Evolutionary conservation across 257 asterid genomes (phyloP), one percentile per base, ranked within the genome.

Genomic region (Lavandula angustifolia): DNA sequence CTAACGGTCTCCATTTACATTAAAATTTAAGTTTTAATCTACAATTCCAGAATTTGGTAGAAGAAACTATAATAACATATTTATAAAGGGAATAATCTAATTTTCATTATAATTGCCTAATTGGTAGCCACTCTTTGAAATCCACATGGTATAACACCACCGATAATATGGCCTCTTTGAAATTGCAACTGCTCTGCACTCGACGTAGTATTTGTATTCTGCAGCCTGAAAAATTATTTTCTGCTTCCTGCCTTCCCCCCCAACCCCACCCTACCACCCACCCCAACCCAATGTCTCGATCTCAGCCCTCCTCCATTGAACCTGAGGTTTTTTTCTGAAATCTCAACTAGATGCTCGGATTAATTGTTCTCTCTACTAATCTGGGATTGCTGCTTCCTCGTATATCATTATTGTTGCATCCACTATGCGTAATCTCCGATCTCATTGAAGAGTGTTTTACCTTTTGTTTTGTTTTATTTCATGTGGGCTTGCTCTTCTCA

Each of bases 161-260:
- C n/a, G 12, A 38, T 60, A 60, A 72, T 16, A 33, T 41, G 9
- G 63, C 73, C 33, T 12, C 34, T 43, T 47, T 55, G 7, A 57
- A 69, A n/a, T 50, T 43, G 52, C 44, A 73, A 60, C 74, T 66
- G 73, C 69, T 60, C 70, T 67, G 43, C 73, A 60, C 40, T 46
- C 70, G 70, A 73, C 78, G 74, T 67, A 73, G 51, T 52, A 7
- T 33, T 33, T 58, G 5, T 42, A 42, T 44, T 44, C 55, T 14
- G 56, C 55, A 69, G 8, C 18, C 50, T 44, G 17, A 5, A 32
- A 22, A 57, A 13, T 62, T 67, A 29, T 42, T 53, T 58, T 18
- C 5, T 16, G n/a, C 6, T 54, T 34, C 5, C 61, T 32, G 5
- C 29, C 16, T 2, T 17, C 2, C n/a, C 10, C 17, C 54, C 16